A percentile compares a stretch with the other conserved stretches of the same genome.
Evolutionary conservation across 2,329 filamentous ascomycete genomes (phyloP).

Genomic region (Fusarium setosum): DNA sequence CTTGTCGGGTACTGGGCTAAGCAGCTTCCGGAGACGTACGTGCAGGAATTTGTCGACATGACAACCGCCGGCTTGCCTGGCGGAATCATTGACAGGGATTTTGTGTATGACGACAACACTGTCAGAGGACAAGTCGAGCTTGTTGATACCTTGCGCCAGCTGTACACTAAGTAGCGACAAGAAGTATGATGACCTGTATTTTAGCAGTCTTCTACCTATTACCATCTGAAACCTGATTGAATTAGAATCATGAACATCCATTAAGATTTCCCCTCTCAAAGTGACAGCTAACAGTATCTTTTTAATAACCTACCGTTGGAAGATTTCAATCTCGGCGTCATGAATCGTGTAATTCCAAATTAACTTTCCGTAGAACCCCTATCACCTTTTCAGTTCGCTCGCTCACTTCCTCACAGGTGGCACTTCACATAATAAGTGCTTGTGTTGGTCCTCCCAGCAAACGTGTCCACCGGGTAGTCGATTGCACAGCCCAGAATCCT

Average conservation of each 20-base stretch:
- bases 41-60: slow-evolving; percentile 45
- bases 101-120: slow-evolving; percentile 37
- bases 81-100: slow-evolving; percentile 40
- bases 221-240: too few relatives aligned
- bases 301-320: too few relatives aligned
- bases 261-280: too few relatives aligned
- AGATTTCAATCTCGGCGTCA: too few relatives aligned
- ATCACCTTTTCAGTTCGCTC: too few relatives aligned
- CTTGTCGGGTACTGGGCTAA: slow-evolving; percentile 40
- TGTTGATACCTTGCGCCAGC: slow-evolving; percentile 34
- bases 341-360: background rate
- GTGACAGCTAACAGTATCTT: too few relatives aligned
- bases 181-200: background rate
- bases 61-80: slow-evolving; percentile 36
- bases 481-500: slow-evolving; percentile 11
- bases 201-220: background rate
- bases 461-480: slow-evolving; percentile 3
- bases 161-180: slow-evolving; percentile 9
- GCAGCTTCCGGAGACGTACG: slow-evolving; percentile 34
- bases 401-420: background rate
- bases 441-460: slow-evolving; percentile 8
- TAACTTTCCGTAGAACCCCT: background rate
- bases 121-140: slow-evolving; percentile 41
- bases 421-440: slow-evolving; percentile 4
- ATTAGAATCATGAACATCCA: too few relatives aligned